Base-by-base conservation (phyloP, 352 stramenopile species). In the Globisporangium spiculum region DNA sequence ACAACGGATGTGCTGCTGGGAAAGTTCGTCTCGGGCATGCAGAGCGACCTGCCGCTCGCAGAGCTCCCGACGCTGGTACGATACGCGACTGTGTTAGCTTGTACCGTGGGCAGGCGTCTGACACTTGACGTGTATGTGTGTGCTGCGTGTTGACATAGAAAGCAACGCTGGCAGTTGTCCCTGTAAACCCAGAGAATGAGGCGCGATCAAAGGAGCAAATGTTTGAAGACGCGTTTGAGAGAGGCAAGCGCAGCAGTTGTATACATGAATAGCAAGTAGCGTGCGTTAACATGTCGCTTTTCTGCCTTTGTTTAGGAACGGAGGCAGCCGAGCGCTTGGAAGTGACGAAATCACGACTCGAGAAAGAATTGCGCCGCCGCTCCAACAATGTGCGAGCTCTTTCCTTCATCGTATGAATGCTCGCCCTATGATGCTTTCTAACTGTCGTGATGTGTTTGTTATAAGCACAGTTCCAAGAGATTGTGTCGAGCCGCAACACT, bases 271-370 rank as follows among this genome's bases (percentile, higher is more conserved):
- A 4, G 2, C 27, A 32, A 32, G 27, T 32, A 32, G 27, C 2
- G 27, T 6, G 27, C 27, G 27, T 3, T 32, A 32, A 32, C 3
- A 32, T 32, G 27, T 32, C 27, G 27, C 3, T 32, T 32, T 32
- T 32, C 27, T 32, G 27, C 27, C 3, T 32, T 32, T 32, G 27
- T 32, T 32, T 32, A 32, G 27, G 84, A 18, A 84, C 72, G 8
- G 85, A 91, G 44, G 75, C 77, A n/a, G 74, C 83, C 2, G 85
- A 93, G 75, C 80, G 81, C 10, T 36, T 91, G 36, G 85, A 93
- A 46, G 68, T 91, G 60, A 78, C 71, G 52, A 93, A 93, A 67
- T 32, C 71, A n/a, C 72, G 80, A 4, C 65, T 90, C 20, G 81
- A 93, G 62, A 91, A 89, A 52, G 83, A 93, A 62, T 68, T 91